Evolutionary conservation across 1,139 yeast species (phyloP).

Genomic region (Saccharomyces uvarum): DNA sequence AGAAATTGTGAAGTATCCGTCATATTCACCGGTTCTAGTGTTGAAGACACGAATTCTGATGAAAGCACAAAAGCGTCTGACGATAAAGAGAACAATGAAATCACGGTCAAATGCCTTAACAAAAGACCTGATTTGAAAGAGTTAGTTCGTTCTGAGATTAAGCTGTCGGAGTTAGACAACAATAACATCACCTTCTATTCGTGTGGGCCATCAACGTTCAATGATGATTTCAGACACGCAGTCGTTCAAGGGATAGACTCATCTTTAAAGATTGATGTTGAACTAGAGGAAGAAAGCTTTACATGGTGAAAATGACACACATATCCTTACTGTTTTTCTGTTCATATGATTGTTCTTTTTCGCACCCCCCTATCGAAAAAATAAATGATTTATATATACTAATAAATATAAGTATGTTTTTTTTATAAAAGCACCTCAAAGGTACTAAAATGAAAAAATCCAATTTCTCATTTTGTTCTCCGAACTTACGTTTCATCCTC

Average conservation of each 20-base stretch:
- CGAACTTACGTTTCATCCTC: conserved; percentile 6
- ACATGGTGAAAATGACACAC: conserved; percentile 28
- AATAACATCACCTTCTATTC: conserved; percentile 30
- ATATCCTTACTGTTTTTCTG: neutral
- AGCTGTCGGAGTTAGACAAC: conserved; percentile 8
- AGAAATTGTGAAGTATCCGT: conserved; percentile 26
- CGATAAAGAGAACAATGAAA: conserved; percentile 10
- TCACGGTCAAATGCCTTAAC: conserved; percentile 21
- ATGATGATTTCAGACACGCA: conserved; percentile 34
- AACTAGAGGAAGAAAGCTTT: conserved; percentile 39
- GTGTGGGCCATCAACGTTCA: conserved; percentile 41
- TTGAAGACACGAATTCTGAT: neutral
- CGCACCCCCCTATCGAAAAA: neutral
- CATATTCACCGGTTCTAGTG: conserved; percentile 5
- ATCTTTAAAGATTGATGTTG: conserved; percentile 32
- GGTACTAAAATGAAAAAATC: neutral
- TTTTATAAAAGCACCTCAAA: neutral
- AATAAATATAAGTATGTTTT: neutral
- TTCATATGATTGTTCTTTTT: neutral
- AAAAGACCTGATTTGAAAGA: conserved; percentile 39
- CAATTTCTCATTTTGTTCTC: neutral
- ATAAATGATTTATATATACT: neutral
- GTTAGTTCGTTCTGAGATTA: conserved; percentile 35
- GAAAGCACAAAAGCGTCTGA: neutral
- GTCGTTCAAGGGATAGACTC: conserved; percentile 29